phyloP scores from a whole-genome alignment of 768 basidiomycete genomes.

The Russula griseocarnosa region DNA sequence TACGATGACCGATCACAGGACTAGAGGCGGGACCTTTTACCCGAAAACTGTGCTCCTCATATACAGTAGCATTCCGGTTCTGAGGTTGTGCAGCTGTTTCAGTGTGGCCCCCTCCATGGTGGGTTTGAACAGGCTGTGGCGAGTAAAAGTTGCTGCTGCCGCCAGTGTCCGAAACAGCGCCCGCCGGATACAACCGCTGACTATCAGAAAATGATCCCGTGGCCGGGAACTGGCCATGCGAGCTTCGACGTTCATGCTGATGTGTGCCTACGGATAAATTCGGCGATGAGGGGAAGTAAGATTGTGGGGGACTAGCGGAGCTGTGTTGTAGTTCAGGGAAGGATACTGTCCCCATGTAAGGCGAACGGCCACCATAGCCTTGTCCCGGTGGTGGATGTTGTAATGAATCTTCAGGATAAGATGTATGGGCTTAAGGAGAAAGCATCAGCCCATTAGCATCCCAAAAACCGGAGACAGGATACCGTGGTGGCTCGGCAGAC shows the following conservation, averaged over 20 bases:
- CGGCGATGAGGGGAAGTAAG: not conserved
- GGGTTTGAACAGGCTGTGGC: not conserved
- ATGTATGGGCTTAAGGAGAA: not conserved
- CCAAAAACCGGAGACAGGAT: not conserved
- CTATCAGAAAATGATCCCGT: not conserved
- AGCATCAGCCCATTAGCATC: not conserved
- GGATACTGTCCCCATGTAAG: not conserved
- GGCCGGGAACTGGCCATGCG: not conserved
- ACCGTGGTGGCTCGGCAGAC: not conserved
- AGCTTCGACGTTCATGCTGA: not conserved
- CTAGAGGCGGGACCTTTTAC: not conserved
- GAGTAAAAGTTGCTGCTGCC: not conserved
- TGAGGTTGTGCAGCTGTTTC: not conserved
- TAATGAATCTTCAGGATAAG: not conserved
- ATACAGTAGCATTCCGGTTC: not conserved
- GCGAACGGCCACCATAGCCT: not conserved
- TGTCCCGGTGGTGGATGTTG: not conserved
- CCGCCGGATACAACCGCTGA: not conserved
- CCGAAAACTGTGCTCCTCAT: not conserved
- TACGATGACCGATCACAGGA: not conserved
- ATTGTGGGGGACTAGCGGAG: not conserved
- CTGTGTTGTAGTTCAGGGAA: not conserved
- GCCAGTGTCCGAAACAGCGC: not conserved
- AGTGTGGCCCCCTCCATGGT: not conserved
- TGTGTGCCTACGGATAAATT: not conserved